phyloP scores from a whole-genome alignment of 202 grass and related monocot genomes.

The Musa balbisiana region DNA sequence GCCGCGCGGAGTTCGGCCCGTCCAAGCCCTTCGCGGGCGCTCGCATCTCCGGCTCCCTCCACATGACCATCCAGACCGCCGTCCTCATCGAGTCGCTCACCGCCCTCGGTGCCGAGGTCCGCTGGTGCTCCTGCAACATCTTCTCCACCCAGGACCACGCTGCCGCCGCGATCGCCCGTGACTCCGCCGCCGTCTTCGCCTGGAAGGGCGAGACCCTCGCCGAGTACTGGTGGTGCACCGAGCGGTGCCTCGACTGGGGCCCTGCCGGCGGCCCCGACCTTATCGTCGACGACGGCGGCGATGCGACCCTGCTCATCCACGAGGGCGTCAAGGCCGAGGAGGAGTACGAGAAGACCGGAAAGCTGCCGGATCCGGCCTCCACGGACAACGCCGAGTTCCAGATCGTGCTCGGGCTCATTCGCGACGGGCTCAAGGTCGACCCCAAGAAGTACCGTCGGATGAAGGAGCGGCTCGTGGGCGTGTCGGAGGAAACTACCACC shows the following conservation, averaged over 20 bases:
- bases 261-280: slow-evolving; percentile 57
- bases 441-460: slow-evolving; percentile 79
- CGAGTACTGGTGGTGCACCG: slow-evolving; percentile 99
- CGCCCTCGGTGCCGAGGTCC: slow-evolving; percentile 66
- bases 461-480: slow-evolving; percentile 86
- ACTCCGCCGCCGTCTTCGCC: slow-evolving; percentile 78
- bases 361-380: slow-evolving; percentile 58
- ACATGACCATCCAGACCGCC: slow-evolving; percentile 99
- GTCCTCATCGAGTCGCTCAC: slow-evolving; percentile 96
- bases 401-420: slow-evolving; percentile 81
- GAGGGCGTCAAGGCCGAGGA: slow-evolving; percentile 90
- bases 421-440: slow-evolving; percentile 60
- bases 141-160: slow-evolving; percentile 99
- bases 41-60: slow-evolving; percentile 80
- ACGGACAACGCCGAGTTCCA: slow-evolving; percentile 95
- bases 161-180: slow-evolving; percentile 81
- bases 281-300: slow-evolving; percentile 85
- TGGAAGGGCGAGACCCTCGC: slow-evolving; percentile 97
- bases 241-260: slow-evolving; percentile 92
- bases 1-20: slow-evolving; percentile 77
- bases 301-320: slow-evolving; percentile 83
- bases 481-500: slow-evolving; percentile 94
- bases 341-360: slow-evolving; percentile 66
- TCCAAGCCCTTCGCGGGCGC: slow-evolving; percentile 73
- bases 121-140: slow-evolving; percentile 91